Base-by-base conservation (phyloP, 345 rosid species). In the Eucalyptus coolabah region DNA sequence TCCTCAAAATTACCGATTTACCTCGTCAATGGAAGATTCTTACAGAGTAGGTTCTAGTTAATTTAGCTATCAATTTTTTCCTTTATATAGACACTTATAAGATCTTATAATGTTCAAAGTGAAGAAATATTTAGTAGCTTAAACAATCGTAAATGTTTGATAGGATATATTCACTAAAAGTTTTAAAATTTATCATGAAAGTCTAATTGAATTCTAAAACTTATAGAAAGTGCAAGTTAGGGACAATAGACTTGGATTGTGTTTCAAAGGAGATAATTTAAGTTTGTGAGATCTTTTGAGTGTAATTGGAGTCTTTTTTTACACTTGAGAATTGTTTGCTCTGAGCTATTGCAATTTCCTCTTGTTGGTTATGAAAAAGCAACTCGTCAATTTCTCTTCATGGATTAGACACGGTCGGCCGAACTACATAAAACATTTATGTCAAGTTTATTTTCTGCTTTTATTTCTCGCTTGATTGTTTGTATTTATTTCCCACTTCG, bases 121-220 rank as follows among this genome's bases (percentile, higher is more conserved):
- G 59, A 19, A 53, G 4, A 53, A 53, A 18, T 19, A 19, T 53
- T 19, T 53, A 53, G 56, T 1, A 53, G 4, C 23, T 53, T 53
- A 53, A 53, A 19, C 2, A 18, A 18, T 0, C 0, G 24, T 7
- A 18, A 53, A 19, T 21, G 56, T 19, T 53, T 53, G 0, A 19
- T 0, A 0, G 1, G 6, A 49, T 49, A 49, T 49, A 0, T 49
- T 13, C 1, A 13, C 0, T 5, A 2, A 49, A 49, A 49, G 1
- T 49, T 0, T 0, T 49, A 49, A 13, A 49, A 49, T 2, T 13
- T 49, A 13, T 49, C 16, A 13, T 1, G 50, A 0, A 49, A 49
- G 1, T 49, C 0, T 49, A 49, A 49, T 49, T 49, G 16, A 49
- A 2, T 5, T 0, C 0, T 49, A 49, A 49, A 49, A 49, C 50